These are phyloP conservation scores for Talaromyces piceae DNA, from an alignment of 2,329 filamentous ascomycete genomes.

Conservation along the genomic window DNA sequence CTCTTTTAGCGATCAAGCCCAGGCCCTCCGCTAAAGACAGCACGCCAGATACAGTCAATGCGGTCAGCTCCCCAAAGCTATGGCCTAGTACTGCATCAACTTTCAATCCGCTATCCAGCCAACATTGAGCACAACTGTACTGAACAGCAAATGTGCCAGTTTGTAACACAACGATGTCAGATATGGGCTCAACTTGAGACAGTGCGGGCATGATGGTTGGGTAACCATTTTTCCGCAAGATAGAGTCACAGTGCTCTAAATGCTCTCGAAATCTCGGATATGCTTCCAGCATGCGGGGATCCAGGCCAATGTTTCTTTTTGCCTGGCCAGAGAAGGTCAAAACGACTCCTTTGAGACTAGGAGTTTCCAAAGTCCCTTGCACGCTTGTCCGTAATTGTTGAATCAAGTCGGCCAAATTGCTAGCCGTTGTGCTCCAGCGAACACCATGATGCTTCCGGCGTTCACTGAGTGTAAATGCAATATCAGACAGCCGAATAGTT, in stretches of 20 bases:
- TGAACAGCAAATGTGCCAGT: conserved; percentile 31
- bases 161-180: conserved; percentile 23
- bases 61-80: conserved; percentile 33
- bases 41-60: conserved; percentile 24
- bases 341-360: background rate
- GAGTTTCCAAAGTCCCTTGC: background rate
- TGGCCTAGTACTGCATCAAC: conserved; percentile 30
- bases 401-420: background rate
- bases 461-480: background rate
- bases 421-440: background rate
- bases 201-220: conserved; percentile 19
- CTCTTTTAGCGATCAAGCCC: conserved; percentile 22
- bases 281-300: background rate
- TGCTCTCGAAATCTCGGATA: background rate
- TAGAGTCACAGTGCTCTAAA: background rate
- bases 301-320: background rate
- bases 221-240: background rate
- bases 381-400: background rate
- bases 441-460: background rate
- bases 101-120: conserved; percentile 33
- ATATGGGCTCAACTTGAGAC: background rate
- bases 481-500: background rate
- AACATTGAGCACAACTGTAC: conserved; percentile 29
- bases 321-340: background rate
- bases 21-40: conserved; percentile 25